These are phyloP conservation scores for Globisporangium recalcitrans DNA, from an alignment of 352 stramenopile genomes.

Conservation along the genomic window DNA sequence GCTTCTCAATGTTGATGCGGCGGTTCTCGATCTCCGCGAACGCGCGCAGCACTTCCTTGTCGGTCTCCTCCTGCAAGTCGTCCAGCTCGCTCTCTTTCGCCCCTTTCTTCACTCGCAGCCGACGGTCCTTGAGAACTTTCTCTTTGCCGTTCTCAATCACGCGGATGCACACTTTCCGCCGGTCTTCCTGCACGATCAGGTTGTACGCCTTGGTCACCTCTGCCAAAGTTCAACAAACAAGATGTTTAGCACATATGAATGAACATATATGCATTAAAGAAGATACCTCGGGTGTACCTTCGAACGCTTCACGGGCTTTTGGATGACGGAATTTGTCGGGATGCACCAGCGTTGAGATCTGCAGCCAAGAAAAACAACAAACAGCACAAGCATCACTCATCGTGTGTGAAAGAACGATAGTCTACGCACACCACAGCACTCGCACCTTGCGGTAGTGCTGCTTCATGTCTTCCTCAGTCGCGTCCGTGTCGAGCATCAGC, in stretches of 20 bases:
- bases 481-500: conserved; percentile 83
- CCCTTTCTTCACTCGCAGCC: conserved; percentile 76
- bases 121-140: conserved; percentile 68
- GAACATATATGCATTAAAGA: neutral
- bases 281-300: conserved; percentile 36
- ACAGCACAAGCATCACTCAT: neutral
- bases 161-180: conserved; percentile 72
- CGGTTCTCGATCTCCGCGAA: conserved; percentile 84
- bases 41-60: conserved; percentile 76
- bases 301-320: conserved; percentile 78
- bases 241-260: neutral
- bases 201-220: conserved; percentile 87
- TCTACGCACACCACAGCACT: neutral
- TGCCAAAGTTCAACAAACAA: conserved; percentile 17
- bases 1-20: conserved; percentile 67
- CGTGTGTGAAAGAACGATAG: too few relatives aligned
- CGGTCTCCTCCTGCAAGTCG: conserved; percentile 50
- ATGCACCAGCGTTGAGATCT: conserved; percentile 87
- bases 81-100: conserved; percentile 65
- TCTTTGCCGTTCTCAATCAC: conserved; percentile 72
- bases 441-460: conserved; percentile 86
- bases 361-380: neutral
- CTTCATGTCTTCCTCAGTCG: conserved; percentile 87
- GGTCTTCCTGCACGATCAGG: conserved; percentile 78
- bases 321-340: conserved; percentile 77